Base-by-base conservation (phyloP, 371 early-diverging fungal species). In the Lichtheimia ramosa region DNA sequence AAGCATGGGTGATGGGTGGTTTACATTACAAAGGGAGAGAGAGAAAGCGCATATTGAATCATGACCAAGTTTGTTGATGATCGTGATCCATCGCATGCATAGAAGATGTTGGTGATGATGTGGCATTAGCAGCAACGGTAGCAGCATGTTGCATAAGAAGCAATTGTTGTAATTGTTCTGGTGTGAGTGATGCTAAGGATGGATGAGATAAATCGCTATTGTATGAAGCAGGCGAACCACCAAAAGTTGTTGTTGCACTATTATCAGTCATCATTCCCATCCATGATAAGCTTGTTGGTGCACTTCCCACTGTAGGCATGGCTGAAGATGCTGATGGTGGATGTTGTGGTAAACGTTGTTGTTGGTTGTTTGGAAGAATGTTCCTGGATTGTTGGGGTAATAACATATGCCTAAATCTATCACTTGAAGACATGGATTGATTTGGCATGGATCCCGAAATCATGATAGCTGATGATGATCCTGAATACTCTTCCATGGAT, bases 151-250 rank as follows among this genome's bases (percentile, higher is more conserved):
- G 66, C 4, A 66, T 34, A 27, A 66, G 20, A 24, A 67, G 53
- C 14, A 67, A 42, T n/a, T 55, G 58, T 39, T 63, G 68, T 5
- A 67, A 18, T 60, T 67, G 68, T 39, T 63, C 68, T 14, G 68
- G 63, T 2, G 68, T 56, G 16, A 67, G 53, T 13, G 61, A 56
- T n/a, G 48, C 40, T 34, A 59, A 41, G 2, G 68, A 56, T 14
- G 63, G 43, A 5, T 56, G 20, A 28, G 53, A 34, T 8, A 34
- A 42, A n/a, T 46, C 42, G 39, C 42, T 46, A 18, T 43, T 46
- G 25, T 42, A 52, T 4, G 59, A 59, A 48, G 40, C 53, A 49
- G 46, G 48, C 21, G 63, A 51, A n/a, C 18, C 50, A 27, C n/a
- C n/a, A n/a, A n/a, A 43, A 24, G n/a, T n/a, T 10, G 39, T 15